Percentiles rank a stretch among this genome's conserved stretches.
phyloP scores from a whole-genome alignment of 805 yeast species.

The fission yeast (Schizosaccharomyces pombe) region DNA sequence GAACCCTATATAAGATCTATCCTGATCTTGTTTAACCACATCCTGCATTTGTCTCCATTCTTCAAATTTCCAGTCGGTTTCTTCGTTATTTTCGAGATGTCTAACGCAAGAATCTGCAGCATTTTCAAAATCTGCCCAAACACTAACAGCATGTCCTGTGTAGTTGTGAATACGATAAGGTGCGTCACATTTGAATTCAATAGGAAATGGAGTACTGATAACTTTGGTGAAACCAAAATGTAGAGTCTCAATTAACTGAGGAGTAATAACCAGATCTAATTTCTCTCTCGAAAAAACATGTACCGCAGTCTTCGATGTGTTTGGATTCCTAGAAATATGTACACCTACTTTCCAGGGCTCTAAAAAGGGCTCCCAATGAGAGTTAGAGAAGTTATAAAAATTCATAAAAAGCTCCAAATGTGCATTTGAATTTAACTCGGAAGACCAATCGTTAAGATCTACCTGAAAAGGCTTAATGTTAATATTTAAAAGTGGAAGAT shows the following conservation, averaged over 20 bases:
- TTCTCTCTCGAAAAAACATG: constrained; percentile 53
- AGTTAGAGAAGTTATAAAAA: constrained; percentile 66
- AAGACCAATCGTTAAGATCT: constrained; percentile 62
- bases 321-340: constrained; percentile 16
- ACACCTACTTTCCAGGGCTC: constrained; percentile 70
- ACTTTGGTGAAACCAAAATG: background rate
- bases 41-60: constrained; percentile 82
- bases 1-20: constrained; percentile 40
- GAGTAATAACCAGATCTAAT: constrained; percentile 61
- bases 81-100: constrained; percentile 23
- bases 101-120: constrained; percentile 12
- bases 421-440: constrained; percentile 48
- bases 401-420: constrained; percentile 44
- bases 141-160: constrained; percentile 58
- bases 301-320: constrained; percentile 27
- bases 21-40: constrained; percentile 40
- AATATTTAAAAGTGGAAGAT: constrained; percentile 66
- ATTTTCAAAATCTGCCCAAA: constrained; percentile 46
- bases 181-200: background rate
- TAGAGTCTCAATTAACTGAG: constrained; percentile 14
- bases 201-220: background rate
- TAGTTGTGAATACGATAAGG: constrained; percentile 67
- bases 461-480: constrained; percentile 44
- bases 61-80: constrained; percentile 71
- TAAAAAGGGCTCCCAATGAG: constrained; percentile 84